A percentile compares a stretch with the other conserved stretches of the same genome.
Conservation (phyloP, 1,284 basidiomycete species). For the Ustilago shanxiensis region DNA sequence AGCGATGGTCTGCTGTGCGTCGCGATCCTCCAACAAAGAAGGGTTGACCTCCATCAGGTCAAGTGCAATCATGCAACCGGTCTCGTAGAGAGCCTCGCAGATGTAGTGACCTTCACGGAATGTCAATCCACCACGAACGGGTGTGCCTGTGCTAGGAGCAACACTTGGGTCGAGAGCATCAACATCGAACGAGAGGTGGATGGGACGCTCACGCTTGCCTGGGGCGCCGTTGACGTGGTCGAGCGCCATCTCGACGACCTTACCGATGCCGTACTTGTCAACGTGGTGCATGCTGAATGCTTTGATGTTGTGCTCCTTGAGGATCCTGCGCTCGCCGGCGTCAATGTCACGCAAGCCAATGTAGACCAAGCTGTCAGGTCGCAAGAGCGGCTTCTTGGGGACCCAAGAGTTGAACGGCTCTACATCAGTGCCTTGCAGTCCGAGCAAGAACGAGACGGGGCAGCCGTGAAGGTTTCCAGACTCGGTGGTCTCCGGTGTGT, state of each 20-base stretch:
- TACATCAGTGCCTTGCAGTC: conserved; percentile 67
- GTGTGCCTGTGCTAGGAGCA: conserved; percentile 94
- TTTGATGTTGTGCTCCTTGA: conserved; percentile 87
- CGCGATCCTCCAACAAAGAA: conserved; percentile 78
- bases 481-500: conserved; percentile 84
- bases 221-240: conserved; percentile 81
- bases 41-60: conserved; percentile 91
- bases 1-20: conserved; percentile 86
- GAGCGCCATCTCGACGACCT: conserved; percentile 90
- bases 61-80: conserved; percentile 88
- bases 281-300: conserved; percentile 98
- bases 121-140: conserved; percentile 91
- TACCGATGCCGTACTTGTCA: conserved; percentile 91
- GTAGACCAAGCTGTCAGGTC: conserved; percentile 84
- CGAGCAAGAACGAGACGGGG: conserved; percentile 90
- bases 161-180: conserved; percentile 87
- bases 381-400: conserved; percentile 71
- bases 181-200: conserved; percentile 97
- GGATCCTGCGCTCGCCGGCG: conserved; percentile 86
- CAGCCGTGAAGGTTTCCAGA: conserved; percentile 98
- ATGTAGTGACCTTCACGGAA: conserved; percentile 96
- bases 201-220: conserved; percentile 78
- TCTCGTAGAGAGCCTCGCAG: conserved; percentile 93
- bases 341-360: conserved; percentile 97
- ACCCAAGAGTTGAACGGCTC: conserved; percentile 68